Percentiles rank a stretch among this genome's conserved stretches.
phyloP scores from a whole-genome alignment of 139 green algal genomes.

The Coelastrella sp. region DNA sequence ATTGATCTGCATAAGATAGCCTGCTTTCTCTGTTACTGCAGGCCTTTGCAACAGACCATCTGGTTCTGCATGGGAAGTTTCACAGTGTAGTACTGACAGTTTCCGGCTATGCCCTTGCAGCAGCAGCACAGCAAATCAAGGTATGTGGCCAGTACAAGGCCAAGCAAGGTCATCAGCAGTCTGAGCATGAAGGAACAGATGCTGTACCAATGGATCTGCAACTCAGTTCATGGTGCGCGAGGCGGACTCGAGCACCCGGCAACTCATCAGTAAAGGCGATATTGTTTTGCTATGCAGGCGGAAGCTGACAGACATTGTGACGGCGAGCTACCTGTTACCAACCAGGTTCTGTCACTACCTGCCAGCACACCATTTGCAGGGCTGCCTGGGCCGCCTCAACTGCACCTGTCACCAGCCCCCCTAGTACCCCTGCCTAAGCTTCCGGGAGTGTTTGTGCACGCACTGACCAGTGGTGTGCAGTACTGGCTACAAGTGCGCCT shows the following conservation, averaged over 20 bases:
- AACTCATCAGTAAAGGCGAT: too few species aligned
- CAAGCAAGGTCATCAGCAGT: background rate
- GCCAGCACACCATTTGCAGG: background rate
- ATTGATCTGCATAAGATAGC: too few species aligned
- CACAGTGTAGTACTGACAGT: constrained; percentile 1
- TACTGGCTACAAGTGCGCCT: constrained; percentile 29
- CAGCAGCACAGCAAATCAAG: constrained; percentile 8
- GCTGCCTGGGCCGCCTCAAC: background rate
- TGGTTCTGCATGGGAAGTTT: constrained; percentile 41
- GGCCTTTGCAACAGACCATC: constrained; percentile 22
- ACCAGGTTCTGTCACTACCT: background rate
- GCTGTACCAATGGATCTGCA: too few species aligned
- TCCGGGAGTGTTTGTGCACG: background rate
- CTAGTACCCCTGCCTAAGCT: background rate
- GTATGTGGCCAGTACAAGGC: background rate
- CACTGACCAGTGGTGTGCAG: background rate
- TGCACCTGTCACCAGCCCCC: constrained; percentile 8
- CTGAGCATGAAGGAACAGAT: too few species aligned
- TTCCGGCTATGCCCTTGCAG: background rate
- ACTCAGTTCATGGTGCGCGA: too few species aligned
- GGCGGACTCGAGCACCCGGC: too few species aligned
- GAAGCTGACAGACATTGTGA: constrained; percentile 4
- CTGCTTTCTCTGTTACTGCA: background rate
- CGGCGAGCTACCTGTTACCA: background rate
- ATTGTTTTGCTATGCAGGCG: background rate